A percentile compares a stretch with the other conserved stretches of the same genome.
phyloP scores from a whole-genome alignment of 345 rosid species.

The Rhizophora apiculata region DNA sequence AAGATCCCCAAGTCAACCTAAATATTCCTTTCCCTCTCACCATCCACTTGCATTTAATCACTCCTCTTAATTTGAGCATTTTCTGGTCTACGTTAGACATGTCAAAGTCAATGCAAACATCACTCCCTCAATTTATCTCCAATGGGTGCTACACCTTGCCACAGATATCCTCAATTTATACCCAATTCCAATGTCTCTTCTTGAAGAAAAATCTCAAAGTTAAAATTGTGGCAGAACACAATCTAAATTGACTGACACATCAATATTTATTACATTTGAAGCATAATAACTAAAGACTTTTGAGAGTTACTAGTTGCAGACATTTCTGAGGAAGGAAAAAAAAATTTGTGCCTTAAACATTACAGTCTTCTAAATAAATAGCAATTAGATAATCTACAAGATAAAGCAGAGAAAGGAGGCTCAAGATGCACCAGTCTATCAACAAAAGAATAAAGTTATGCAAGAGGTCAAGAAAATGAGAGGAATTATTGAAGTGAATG shows the following conservation, averaged over 20 bases:
- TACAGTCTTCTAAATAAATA: background rate
- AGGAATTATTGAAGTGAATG: background rate
- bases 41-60: no score
- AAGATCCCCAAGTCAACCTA: no score
- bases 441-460: no score
- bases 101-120: no score
- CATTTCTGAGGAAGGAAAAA: background rate
- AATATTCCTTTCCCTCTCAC: no score
- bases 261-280: background rate
- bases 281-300: no score
- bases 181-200: background rate
- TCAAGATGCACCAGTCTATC: no score
- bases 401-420: background rate
- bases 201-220: background rate
- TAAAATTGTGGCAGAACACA: background rate
- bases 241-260: background rate
- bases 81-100: no score
- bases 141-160: background rate
- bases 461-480: background rate
- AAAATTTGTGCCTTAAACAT: background rate
- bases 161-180: background rate
- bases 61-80: no score
- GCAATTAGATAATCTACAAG: background rate
- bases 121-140: no score
- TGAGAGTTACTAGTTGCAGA: background rate